Conservation (phyloP, 305 asterid species). For the Coffea humblotiana region DNA sequence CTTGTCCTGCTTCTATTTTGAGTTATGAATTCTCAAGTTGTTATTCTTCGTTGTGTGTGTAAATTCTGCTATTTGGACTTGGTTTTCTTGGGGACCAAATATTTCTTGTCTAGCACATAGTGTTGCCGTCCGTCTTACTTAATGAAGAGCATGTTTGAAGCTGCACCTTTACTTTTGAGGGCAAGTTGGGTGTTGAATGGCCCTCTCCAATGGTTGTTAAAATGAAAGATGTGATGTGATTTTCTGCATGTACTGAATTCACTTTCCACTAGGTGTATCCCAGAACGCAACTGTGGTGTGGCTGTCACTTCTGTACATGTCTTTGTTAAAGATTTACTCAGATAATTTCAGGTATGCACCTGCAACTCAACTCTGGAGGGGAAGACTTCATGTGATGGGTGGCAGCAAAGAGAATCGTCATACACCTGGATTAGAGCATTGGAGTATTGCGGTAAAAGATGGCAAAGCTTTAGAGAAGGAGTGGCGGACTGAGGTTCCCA, state of each 20-base stretch:
- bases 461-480: slow-evolving; percentile 86
- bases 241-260: neutral
- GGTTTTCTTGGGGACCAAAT: neutral
- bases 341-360: slow-evolving; percentile 78
- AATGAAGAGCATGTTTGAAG: neutral
- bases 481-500: slow-evolving; percentile 82
- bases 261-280: neutral
- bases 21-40: neutral
- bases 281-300: neutral
- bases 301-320: neutral
- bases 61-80: no score
- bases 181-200: neutral
- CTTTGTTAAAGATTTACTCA: neutral
- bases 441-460: slow-evolving; percentile 95
- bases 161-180: neutral
- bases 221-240: neutral
- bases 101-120: neutral
- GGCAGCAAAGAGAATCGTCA: slow-evolving; percentile 94
- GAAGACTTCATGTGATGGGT: slow-evolving; percentile 97
- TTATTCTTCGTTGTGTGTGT: neutral
- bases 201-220: neutral
- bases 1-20: slow-evolving; percentile 2
- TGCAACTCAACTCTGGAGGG: slow-evolving; percentile 97
- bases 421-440: slow-evolving; percentile 79
- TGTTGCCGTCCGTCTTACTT: neutral